phyloP scores from a whole-genome alignment of 768 basidiomycete species.

The Suillus cothurnatus region DNA sequence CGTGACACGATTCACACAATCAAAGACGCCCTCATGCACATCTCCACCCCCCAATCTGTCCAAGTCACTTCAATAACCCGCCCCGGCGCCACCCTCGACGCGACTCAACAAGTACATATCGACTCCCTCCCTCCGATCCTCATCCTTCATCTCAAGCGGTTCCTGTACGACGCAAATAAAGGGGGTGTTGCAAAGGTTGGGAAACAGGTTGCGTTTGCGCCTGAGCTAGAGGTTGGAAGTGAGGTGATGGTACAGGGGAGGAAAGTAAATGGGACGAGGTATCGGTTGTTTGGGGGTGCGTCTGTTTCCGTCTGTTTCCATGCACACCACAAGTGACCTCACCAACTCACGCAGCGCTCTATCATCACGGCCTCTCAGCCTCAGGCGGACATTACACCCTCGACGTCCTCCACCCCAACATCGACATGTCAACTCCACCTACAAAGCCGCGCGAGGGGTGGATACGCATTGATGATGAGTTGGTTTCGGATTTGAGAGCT shows the following conservation, averaged over 20 bases:
- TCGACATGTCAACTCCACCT: constrained; percentile 42
- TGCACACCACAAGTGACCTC: background rate
- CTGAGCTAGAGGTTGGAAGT: constrained; percentile 74
- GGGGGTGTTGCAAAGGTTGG: constrained; percentile 84
- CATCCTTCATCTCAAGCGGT: constrained; percentile 89
- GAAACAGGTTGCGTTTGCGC: constrained; percentile 77
- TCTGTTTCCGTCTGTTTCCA: constrained; percentile 7
- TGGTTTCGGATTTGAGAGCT: constrained; percentile 67
- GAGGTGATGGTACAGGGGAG: constrained; percentile 64
- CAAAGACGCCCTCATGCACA: constrained; percentile 77
- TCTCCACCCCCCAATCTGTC: constrained; percentile 80
- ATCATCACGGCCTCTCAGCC: constrained; percentile 91
- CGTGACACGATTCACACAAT: constrained; percentile 76
- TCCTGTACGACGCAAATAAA: constrained; percentile 77
- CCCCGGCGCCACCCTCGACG: constrained; percentile 67
- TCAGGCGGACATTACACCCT: constrained; percentile 96
- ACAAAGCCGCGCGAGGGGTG: constrained; percentile 62
- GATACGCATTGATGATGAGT: constrained; percentile 94
- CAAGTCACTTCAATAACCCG: constrained; percentile 62
- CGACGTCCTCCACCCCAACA: constrained; percentile 78
- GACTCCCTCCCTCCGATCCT: constrained; percentile 84
- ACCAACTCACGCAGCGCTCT: constrained; percentile 53
- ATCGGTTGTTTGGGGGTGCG: constrained; percentile 84
- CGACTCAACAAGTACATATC: constrained; percentile 70
- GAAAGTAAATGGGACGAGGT: constrained; percentile 53